Evolutionary conservation across 257 asterid species (phyloP).

Genomic region (Plantago ovata): DNA sequence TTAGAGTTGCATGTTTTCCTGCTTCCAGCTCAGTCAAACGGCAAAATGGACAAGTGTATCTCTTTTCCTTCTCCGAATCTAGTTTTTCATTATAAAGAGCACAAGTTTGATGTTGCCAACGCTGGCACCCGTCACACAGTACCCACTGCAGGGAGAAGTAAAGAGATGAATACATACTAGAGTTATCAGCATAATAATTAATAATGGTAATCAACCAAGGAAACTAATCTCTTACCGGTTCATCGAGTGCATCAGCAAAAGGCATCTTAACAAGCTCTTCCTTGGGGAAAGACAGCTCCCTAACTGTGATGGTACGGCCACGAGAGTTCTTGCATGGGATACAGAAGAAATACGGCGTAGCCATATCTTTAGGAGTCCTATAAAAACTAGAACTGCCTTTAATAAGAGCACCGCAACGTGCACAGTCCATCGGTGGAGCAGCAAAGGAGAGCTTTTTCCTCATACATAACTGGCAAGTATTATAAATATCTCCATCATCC

Average conservation of each 20-base stretch:
- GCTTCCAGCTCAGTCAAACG: conserved; percentile 39
- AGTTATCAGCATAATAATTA: conserved; percentile 11
- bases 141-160: conserved; percentile 58
- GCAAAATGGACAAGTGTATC: conserved; percentile 56
- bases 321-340: conserved; percentile 37
- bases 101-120: conserved; percentile 77
- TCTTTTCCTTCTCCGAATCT: conserved; percentile 45
- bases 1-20: conserved; percentile 29
- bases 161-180: conserved; percentile 13
- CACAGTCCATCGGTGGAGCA: conserved; percentile 44
- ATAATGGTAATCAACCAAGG: conserved; percentile 19
- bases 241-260: conserved; percentile 34
- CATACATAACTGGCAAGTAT: conserved; percentile 57
- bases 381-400: conserved; percentile 40
- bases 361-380: conserved; percentile 33
- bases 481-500: conserved; percentile 20
- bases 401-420: conserved; percentile 40
- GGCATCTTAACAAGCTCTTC: conserved; percentile 36
- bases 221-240: conserved; percentile 42
- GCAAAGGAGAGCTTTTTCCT: conserved; percentile 32
- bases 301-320: conserved; percentile 38
- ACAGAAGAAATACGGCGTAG: conserved; percentile 39
- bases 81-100: conserved; percentile 54
- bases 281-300: conserved; percentile 47
- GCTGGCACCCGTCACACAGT: conserved; percentile 56